Conservation (phyloP, 495 filamentous ascomycete species). For the Daldinia loculata region DNA sequence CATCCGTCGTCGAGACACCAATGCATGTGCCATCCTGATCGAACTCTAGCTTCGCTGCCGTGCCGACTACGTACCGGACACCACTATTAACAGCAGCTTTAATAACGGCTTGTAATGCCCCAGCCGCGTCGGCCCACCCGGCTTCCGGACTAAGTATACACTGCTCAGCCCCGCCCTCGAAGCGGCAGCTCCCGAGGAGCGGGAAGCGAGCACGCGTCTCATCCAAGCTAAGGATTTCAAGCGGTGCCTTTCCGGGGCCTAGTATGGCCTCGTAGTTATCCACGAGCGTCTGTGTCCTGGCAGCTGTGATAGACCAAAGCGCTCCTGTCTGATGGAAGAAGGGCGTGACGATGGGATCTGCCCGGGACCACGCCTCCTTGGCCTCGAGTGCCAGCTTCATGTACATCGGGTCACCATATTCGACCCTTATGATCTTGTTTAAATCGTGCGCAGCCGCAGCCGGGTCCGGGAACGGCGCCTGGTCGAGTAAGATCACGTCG, state of each 20-base stretch:
- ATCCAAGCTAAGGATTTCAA: background rate
- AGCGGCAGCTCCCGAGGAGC: slow-evolving; percentile 47
- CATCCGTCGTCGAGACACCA: slow-evolving; percentile 51
- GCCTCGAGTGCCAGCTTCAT: slow-evolving; percentile 57
- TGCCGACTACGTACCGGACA: slow-evolving; percentile 56
- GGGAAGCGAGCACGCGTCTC: slow-evolving; percentile 53
- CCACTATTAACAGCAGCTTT: slow-evolving; percentile 52
- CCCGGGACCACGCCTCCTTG: slow-evolving; percentile 47
- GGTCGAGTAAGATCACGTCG: slow-evolving; percentile 55
- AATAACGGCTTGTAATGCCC: slow-evolving; percentile 55
- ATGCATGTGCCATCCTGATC: slow-evolving; percentile 50
- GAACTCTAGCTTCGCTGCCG: slow-evolving; percentile 53
- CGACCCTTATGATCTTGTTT: slow-evolving; percentile 65
- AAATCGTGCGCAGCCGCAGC: slow-evolving; percentile 60
- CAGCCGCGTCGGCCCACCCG: slow-evolving; percentile 61
- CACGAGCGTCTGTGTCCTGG: background rate
- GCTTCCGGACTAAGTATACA: slow-evolving; percentile 52
- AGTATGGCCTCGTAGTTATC: background rate
- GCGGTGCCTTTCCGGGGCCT: background rate
- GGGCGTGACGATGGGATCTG: slow-evolving; percentile 56
- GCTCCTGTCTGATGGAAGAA: slow-evolving; percentile 63
- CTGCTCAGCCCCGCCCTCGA: slow-evolving; percentile 31
- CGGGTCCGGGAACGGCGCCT: slow-evolving; percentile 50
- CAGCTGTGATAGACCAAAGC: slow-evolving; percentile 50
- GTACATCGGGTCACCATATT: slow-evolving; percentile 66